phyloP scores from a whole-genome alignment of 2,329 filamentous ascomycete species.

The Epichloe brachyelytri region DNA sequence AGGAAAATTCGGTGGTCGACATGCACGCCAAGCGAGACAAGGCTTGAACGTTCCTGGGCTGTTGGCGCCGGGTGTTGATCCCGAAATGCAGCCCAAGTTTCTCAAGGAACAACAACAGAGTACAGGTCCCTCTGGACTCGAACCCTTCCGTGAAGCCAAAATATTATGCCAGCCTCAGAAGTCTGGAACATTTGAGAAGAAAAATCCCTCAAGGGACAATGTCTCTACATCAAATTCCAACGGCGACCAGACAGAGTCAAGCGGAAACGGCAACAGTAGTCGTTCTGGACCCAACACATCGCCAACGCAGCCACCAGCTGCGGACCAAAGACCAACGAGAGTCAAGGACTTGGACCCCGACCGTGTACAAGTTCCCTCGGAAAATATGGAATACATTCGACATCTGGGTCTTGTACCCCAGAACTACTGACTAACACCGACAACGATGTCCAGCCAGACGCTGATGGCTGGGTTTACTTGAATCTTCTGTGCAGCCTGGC shows the following conservation, averaged over 20 bases:
- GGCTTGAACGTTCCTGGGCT: constrained; percentile 8
- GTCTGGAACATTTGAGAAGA: constrained; percentile 21
- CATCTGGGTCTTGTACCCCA: constrained; percentile 57
- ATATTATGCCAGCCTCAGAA: constrained; percentile 27
- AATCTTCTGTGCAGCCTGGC: constrained; percentile 72
- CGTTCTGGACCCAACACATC: constrained; percentile 25
- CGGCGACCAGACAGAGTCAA: constrained; percentile 32
- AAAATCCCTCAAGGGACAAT: constrained; percentile 29
- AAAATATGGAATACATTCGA: constrained; percentile 70
- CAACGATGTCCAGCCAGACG: constrained; percentile 43
- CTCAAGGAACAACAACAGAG: constrained; percentile 25
- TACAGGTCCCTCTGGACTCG: constrained; percentile 9
- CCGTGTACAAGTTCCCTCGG: constrained; percentile 58
- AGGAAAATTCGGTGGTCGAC: constrained; percentile 43
- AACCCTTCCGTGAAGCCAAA: constrained; percentile 33
- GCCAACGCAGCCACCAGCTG: constrained; percentile 26
- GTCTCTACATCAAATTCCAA: constrained; percentile 33
- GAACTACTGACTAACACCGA: constrained; percentile 30
- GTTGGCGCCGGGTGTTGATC: constrained; percentile 10
- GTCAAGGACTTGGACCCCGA: constrained; percentile 67
- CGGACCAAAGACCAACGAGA: constrained; percentile 65
- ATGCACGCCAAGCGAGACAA: constrained; percentile 18
- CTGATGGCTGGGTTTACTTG: constrained; percentile 69
- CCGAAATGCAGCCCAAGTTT: constrained; percentile 16
- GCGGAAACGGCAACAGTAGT: constrained; percentile 20